These are phyloP conservation scores for Pochonia chlamydosporia DNA, from an alignment of 2,329 filamentous ascomycete species.

Conservation along the genomic window DNA sequence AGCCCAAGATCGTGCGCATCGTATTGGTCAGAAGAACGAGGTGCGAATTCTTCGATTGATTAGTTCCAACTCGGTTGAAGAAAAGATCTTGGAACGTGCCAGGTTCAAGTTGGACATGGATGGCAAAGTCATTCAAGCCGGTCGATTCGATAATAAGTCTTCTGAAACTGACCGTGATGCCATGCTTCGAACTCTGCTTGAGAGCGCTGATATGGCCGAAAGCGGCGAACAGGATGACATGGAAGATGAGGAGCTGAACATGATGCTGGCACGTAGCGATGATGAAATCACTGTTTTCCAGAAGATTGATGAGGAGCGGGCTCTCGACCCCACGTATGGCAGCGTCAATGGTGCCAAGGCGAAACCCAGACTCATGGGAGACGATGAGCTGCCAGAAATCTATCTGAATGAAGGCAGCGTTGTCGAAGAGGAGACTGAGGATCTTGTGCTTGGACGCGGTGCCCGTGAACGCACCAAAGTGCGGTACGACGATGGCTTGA, in stretches of 20 bases:
- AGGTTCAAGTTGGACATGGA: slow-evolving; percentile 99
- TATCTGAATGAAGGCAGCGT: slow-evolving; percentile 85
- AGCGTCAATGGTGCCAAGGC: slow-evolving; percentile 54
- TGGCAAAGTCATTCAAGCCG: slow-evolving; percentile 97
- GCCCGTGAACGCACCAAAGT: slow-evolving; percentile 92
- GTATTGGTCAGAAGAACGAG: slow-evolving; percentile 99
- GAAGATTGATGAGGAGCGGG: slow-evolving; percentile 72
- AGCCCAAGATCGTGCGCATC: slow-evolving; percentile 98
- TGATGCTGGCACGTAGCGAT: slow-evolving; percentile 86
- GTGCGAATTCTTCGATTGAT: slow-evolving; percentile 94
- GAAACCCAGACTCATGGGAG: slow-evolving; percentile 74
- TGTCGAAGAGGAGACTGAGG: slow-evolving; percentile 71
- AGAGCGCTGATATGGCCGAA: slow-evolving; percentile 69
- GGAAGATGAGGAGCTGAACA: slow-evolving; percentile 95
- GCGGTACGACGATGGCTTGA: slow-evolving; percentile 93
- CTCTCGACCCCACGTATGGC: slow-evolving; percentile 64
- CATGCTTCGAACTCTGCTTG: slow-evolving; percentile 87
- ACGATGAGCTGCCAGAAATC: slow-evolving; percentile 87
- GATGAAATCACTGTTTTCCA: slow-evolving; percentile 75
- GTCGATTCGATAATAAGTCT: slow-evolving; percentile 99
- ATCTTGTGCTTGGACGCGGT: slow-evolving; percentile 73
- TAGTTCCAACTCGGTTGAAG: slow-evolving; percentile 93
- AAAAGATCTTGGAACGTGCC: slow-evolving; percentile 95
- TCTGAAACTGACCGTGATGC: slow-evolving; percentile 97
- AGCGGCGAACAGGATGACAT: slow-evolving; percentile 83